Percentiles rank a stretch among this genome's conserved stretches.
These are phyloP conservation scores for Paratrimastix pyriformis DNA, from an alignment of 78 protist genomes.

Conservation along the genomic window DNA sequence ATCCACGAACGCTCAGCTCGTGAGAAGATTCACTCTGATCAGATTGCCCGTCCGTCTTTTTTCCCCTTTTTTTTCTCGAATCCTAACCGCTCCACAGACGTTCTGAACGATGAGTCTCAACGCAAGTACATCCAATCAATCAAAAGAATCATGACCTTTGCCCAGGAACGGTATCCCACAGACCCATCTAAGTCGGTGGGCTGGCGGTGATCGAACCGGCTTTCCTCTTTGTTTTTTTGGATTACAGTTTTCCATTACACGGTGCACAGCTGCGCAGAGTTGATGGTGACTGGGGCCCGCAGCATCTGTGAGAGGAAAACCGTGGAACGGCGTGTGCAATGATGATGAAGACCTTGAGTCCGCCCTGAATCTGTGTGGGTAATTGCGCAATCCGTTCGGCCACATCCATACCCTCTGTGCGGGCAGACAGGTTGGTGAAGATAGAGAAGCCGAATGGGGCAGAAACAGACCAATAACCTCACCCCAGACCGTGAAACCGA, in stretches of 20 bases:
- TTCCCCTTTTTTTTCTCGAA: neutral
- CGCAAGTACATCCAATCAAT: slow-evolving; percentile 70
- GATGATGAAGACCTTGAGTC: too few species aligned
- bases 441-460: too few species aligned
- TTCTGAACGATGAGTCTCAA: slow-evolving; percentile 79
- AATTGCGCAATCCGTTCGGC: too few species aligned
- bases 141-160: slow-evolving; percentile 75
- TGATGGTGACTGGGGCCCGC: too few species aligned
- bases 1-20: slow-evolving; percentile 78
- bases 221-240: neutral
- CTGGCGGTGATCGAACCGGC: slow-evolving; percentile 1
- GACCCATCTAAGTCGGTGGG: slow-evolving; percentile 64
- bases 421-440: too few species aligned
- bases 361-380: too few species aligned
- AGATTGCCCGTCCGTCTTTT: slow-evolving; percentile 46
- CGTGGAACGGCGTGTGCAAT: too few species aligned
- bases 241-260: neutral
- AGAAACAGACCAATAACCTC: neutral
- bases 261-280: too few species aligned
- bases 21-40: slow-evolving; percentile 60
- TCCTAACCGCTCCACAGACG: slow-evolving; percentile 12
- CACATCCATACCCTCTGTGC: too few species aligned
- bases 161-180: slow-evolving; percentile 48
- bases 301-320: too few species aligned
- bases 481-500: slow-evolving; percentile 16